Percentiles rank a stretch among this genome's conserved stretches.
phyloP scores from a whole-genome alignment of 2,329 filamentous ascomycete species.

The Cladosporium sp. region DNA sequence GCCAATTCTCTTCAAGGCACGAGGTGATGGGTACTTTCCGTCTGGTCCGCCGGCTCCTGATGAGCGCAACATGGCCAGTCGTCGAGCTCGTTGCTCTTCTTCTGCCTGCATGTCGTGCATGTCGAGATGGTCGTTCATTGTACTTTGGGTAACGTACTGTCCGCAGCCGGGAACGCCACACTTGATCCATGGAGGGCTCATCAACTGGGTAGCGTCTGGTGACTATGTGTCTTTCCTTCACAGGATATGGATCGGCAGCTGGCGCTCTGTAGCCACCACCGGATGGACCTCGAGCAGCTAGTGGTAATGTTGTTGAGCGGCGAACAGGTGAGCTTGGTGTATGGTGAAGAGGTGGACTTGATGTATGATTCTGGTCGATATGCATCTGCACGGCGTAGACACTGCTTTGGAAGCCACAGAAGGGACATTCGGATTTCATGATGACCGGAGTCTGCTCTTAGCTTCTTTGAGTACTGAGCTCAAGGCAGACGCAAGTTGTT shows the following conservation, averaged over 20 bases:
- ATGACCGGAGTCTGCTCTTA: not conserved
- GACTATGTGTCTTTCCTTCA: slow-evolving; percentile 2
- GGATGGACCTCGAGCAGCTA: not conserved
- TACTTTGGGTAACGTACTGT: not conserved
- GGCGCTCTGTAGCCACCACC: not conserved
- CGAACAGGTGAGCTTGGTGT: not conserved
- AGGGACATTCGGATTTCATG: slow-evolving; percentile 2
- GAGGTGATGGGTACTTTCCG: not conserved
- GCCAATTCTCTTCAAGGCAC: not conserved
- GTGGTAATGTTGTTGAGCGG: not conserved
- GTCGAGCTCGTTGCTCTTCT: not conserved
- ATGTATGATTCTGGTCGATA: not conserved
- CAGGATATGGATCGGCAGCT: not conserved
- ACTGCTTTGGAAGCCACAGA: not conserved
- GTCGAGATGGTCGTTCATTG: slow-evolving; percentile 5
- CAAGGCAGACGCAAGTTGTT: not conserved
- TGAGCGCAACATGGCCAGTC: not conserved
- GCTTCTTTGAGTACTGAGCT: not conserved
- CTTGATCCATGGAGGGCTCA: slow-evolving; percentile 2
- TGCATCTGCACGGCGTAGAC: slow-evolving; percentile 1
- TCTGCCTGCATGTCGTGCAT: slow-evolving; percentile 9
- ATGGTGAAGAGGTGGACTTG: not conserved
- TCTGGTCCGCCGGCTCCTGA: not conserved
- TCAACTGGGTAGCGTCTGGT: not conserved
- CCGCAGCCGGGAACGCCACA: not conserved